Evolutionary conservation across 305 asterid species (phyloP), one percentile per base, ranked within the genome.

Genomic region (Rubia occidens): DNA sequence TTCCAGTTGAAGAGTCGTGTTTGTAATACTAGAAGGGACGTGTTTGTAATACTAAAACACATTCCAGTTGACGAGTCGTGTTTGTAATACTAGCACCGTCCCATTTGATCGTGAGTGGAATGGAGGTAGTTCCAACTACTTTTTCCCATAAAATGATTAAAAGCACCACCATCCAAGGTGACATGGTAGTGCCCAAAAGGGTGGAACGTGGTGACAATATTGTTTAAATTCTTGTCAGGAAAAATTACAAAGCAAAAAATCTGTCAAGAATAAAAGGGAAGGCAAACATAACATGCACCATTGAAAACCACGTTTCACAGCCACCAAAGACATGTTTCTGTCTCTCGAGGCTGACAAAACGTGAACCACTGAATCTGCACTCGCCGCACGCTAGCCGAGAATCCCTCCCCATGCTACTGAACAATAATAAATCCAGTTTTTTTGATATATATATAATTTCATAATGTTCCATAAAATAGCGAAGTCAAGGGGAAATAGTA

Each of bases 311-410:
- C 85, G 75, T 62, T 83, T 77, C 84, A 83, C 84, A 64, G 66
- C 88, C 77, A 64, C 74, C 84, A 67, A 81, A 62, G 88, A 78
- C 80, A 75, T 78, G 89, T 86, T 89, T 81, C 76, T 82, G 78
- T 86, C 95, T 54, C 75, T 72, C 49, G 58, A 75, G 68, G 80
- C 83, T 80, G 89, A 85, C 88, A 82, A 72, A 81, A 66, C 85
- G 84, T 84, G 82, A 82, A 73, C 81, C 83, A 78, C 71, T 68
- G 64, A 54, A 32, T 37, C 51, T 35, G 6, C 71, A 68, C 81
- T 76, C 82, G 60, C 76, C 80, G 86, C 90, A 85, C 82, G 85
- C 78, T 80, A 88, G 80, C 81, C 85, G 14, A 60, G 37, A 82
- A 85, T 73, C 81, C 39, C 79, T 77, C 76, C 77, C 77, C 67